phyloP scores from a whole-genome alignment of 1,139 yeast genomes.

The Fermentozyma sake region DNA sequence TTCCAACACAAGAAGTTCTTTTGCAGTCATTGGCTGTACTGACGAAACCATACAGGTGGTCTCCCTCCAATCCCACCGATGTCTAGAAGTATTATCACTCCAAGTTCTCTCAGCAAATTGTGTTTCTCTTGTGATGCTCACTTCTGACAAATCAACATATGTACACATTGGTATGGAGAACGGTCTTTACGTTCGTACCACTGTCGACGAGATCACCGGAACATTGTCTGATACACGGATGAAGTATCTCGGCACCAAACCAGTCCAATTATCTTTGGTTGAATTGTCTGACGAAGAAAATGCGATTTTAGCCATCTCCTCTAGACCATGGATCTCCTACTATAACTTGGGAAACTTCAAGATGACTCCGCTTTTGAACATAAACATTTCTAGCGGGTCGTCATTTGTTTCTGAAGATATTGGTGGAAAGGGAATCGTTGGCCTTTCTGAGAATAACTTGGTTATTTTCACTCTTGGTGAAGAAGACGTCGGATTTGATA shows the following conservation, averaged over 20 bases:
- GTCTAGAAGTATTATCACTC: conserved; percentile 58
- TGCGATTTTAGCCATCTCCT: conserved; percentile 38
- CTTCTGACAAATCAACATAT: conserved; percentile 9
- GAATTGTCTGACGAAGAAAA: conserved; percentile 11
- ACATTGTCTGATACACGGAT: conserved; percentile 61
- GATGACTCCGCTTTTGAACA: conserved; percentile 38
- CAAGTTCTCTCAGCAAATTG: conserved; percentile 68
- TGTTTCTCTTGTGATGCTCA: conserved; percentile 41
- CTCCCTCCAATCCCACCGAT: conserved; percentile 59
- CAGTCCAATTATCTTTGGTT: conserved; percentile 48
- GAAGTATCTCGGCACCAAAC: conserved; percentile 69
- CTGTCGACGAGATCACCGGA: conserved; percentile 57
- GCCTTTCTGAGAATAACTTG: conserved; percentile 49
- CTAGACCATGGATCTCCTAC: conserved; percentile 38
- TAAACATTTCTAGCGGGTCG: conserved; percentile 31
- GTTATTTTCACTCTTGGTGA: conserved; percentile 58
- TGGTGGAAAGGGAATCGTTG: conserved; percentile 58
- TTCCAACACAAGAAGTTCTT: conserved; percentile 43
- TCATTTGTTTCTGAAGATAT: conserved; percentile 65
- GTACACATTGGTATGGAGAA: conserved; percentile 78
- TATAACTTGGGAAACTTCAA: conserved; percentile 24
- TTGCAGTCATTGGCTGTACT: conserved; percentile 64
- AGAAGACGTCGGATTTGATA: conserved; percentile 26
- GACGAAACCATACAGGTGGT: conserved; percentile 70
- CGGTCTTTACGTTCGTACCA: conserved; percentile 72